Evolutionary conservation across 306 rosid genomes (phyloP).

Genomic region (Malus domestica): ASM211411v1 NC_041798.1:37776501-37777000

Average conservation of each 20-base stretch:
- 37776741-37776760: neutral
- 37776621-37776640: too few species aligned
- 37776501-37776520: too few species aligned
- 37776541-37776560: too few species aligned
- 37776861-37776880: conserved; percentile 10
- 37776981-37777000: too few species aligned
- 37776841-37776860: conserved; percentile 26
- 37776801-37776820: neutral
- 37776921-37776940: fast-evolving
- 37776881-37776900: neutral
- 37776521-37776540: too few species aligned
- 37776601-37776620: too few species aligned
- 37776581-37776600: too few species aligned
- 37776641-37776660: too few species aligned
- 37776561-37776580: too few species aligned
- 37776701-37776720: neutral
- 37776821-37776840: conserved; percentile 16
- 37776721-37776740: neutral
- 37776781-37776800: neutral
- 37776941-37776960: fast-evolving
- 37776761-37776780: neutral
- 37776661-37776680: neutral
- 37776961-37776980: too few species aligned
- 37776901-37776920: fast-evolving
- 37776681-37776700: neutral